Conservation (phyloP, 2,329 filamentous ascomycete genomes). For the Ophiostoma perfectum region DNA sequence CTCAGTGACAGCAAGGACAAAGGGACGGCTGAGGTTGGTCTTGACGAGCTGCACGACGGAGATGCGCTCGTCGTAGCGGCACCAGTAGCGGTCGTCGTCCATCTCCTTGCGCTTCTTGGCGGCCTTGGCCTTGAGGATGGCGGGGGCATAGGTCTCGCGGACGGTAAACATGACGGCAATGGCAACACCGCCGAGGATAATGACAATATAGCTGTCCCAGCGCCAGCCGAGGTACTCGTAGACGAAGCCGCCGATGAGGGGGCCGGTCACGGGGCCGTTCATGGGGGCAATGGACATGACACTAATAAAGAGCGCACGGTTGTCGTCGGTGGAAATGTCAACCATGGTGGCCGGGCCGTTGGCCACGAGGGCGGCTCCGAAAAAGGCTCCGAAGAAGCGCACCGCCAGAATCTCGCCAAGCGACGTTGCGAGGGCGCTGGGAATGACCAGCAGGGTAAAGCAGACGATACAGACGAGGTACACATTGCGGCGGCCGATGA, state of each 20-base stretch:
- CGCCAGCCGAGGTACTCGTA: conserved; percentile 51
- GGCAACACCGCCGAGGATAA: conserved; percentile 64
- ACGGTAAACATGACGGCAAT: conserved; percentile 55
- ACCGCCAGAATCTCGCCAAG: conserved; percentile 59
- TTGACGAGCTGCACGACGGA: conserved; percentile 63
- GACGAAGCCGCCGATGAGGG: conserved; percentile 58
- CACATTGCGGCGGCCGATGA: conserved; percentile 59
- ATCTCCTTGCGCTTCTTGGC: conserved; percentile 60
- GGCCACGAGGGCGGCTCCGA: conserved; percentile 67
- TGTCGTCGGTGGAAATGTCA: conserved; percentile 75
- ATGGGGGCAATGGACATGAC: conserved; percentile 80
- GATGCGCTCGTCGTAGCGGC: conserved; percentile 68
- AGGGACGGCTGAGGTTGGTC: conserved; percentile 70
- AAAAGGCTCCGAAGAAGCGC: conserved; percentile 56
- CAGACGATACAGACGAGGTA: conserved; percentile 58
- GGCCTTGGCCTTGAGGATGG: conserved; percentile 62
- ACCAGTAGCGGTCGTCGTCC: conserved; percentile 69
- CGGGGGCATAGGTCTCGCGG: conserved; percentile 72
- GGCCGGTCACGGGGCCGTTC: conserved; percentile 63
- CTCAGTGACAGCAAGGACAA: conserved; percentile 71
- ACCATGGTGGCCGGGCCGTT: conserved; percentile 79
- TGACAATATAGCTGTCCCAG: conserved; percentile 76
- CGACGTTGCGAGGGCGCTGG: conserved; percentile 60
- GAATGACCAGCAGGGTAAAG: conserved; percentile 64
- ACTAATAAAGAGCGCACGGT: conserved; percentile 75